Evolutionary conservation across 2,329 filamentous ascomycete genomes (phyloP), one percentile per base, ranked within the genome.

Genomic region (Talaromyces albobiverticillius): DNA sequence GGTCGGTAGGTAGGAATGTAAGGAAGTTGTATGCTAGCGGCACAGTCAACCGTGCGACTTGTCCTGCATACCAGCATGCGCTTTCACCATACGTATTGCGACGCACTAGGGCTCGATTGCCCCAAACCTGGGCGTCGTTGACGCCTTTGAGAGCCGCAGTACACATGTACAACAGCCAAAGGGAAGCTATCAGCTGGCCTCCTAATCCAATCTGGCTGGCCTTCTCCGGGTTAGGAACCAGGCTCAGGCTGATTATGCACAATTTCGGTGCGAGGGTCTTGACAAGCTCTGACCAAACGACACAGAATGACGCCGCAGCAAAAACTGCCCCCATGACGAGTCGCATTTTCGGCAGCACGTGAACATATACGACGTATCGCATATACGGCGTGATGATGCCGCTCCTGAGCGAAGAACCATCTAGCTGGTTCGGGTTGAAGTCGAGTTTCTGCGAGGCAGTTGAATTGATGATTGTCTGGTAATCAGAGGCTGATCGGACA

Each of bases 111-210:
- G 94, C 93, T 31, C 94, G 85, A 46, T 95, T 94, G 54, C 94
- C 89, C 94, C 94, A 99, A n/a, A 96, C 91, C 66, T 94, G 95
- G 63, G 96, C 90, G 67, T 96, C 90, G 13, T 87, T 90, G 65
- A 99, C 86, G 7, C 91, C 92, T 54, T 85, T 88, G 48, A 97
- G 82, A 4, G 94, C 90, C 45, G 91, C 91, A 13, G 88, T 80
- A 69, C 89, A 95, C 94, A 99, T 99, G 77, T 99, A 99, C 54
- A 92, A 79, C 57, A 99, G 86, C 94, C 94, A 99, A 13, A 84
- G 76, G 2, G 90, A 86, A 0, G 93, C 89, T 46, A 93, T 87
- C 42, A 91, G 70, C 69, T 99, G 94, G 4, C 91, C 90, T 2
- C 86, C 87, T 62, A 97, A 91, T 16, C 90, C 90, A 57, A 97